Percentiles rank a stretch among this genome's conserved stretches.
These are phyloP conservation scores for Alloteropsis semialata DNA, from an alignment of 176 grass and related monocot species.

Conservation along the genomic window DNA sequence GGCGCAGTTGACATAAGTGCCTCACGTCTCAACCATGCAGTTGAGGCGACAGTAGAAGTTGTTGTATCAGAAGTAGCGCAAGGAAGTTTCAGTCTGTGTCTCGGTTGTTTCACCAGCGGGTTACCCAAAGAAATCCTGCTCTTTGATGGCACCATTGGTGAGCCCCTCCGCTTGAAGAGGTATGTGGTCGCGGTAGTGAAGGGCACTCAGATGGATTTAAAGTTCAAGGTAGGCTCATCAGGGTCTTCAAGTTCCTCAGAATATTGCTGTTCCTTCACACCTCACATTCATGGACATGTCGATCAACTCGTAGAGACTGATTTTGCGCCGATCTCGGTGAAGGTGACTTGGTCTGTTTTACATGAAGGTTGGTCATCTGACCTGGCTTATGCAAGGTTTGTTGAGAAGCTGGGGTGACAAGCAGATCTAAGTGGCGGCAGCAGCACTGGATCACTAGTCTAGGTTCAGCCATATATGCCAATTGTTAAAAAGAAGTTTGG, in stretches of 20 bases:
- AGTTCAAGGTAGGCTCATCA: background rate
- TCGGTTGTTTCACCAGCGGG: background rate
- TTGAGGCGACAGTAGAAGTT: slow-evolving; percentile 9
- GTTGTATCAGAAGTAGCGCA: slow-evolving; percentile 4
- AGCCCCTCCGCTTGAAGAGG: background rate
- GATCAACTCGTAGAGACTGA: background rate
- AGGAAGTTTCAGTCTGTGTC: background rate
- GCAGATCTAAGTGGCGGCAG: background rate
- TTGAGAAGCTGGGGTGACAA: background rate
- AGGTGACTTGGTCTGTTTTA: background rate
- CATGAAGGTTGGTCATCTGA: background rate
- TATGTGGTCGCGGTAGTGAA: background rate
- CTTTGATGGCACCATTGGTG: background rate
- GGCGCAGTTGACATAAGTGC: background rate
- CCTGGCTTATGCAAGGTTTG: background rate
- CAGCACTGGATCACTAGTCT: background rate
- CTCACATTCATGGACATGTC: background rate
- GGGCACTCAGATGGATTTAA: background rate
- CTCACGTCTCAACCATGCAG: background rate
- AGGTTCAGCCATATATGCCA: background rate
- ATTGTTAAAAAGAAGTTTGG: no score
- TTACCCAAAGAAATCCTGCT: background rate
- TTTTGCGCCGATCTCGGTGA: background rate
- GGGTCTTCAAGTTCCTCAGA: background rate
- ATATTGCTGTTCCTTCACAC: background rate